These are phyloP conservation scores for Alternaria metachromatica DNA, from an alignment of 2,329 filamentous ascomycete species.

Conservation along the genomic window DNA sequence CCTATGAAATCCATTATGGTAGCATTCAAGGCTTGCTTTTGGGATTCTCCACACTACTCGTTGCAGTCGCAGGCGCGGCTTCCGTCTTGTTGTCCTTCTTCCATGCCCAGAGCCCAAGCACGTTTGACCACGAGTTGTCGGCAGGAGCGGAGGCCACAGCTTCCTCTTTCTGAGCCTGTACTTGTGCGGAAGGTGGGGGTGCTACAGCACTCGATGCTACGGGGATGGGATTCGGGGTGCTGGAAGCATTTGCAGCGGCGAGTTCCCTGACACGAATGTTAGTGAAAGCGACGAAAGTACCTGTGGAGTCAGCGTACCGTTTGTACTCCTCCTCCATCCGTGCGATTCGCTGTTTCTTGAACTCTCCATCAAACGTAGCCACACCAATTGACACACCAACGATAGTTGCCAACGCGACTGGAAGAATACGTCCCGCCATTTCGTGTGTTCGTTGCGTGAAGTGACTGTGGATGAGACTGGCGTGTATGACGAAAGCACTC, in stretches of 20 bases:
- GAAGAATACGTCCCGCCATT: conserved; percentile 46
- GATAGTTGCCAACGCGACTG: conserved; percentile 39
- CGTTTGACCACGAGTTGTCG: conserved; percentile 34
- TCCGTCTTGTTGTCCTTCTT: conserved; percentile 45
- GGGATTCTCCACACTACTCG: conserved; percentile 65
- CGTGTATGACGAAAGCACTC: conserved; percentile 27
- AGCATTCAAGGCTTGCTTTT: conserved; percentile 62
- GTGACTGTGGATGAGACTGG: neutral
- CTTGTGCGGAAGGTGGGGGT: conserved; percentile 15
- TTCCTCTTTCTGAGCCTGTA: conserved; percentile 16
- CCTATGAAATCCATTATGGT: conserved; percentile 38
- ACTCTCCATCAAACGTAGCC: conserved; percentile 43
- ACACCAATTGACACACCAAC: conserved; percentile 43
- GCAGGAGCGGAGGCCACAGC: conserved; percentile 9
- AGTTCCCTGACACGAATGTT: conserved; percentile 28
- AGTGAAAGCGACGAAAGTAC: conserved; percentile 13
- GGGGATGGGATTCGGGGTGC: conserved; percentile 19
- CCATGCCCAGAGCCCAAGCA: conserved; percentile 45
- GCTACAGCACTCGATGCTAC: conserved; percentile 19
- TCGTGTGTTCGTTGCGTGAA: neutral
- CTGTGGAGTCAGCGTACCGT: conserved; percentile 22
- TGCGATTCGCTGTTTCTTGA: conserved; percentile 41
- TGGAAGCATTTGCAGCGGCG: conserved; percentile 28
- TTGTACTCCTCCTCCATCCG: conserved; percentile 44
- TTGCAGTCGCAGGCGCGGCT: conserved; percentile 61